Evolutionary conservation across 2,329 filamentous ascomycete species (phyloP).

Genomic region (Diaporthe citriasiana): DNA sequence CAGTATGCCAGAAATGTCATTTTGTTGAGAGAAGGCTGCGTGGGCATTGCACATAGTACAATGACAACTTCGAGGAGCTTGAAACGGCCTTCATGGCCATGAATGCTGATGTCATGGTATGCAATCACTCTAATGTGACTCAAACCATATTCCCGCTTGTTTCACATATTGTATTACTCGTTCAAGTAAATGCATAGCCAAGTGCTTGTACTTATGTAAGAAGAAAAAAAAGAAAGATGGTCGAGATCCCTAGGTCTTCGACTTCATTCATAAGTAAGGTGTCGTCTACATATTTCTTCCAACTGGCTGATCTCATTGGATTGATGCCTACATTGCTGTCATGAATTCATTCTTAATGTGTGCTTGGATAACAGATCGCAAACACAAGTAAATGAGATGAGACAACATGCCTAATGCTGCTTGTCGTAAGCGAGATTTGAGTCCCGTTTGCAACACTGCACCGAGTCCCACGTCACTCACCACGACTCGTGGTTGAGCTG

Average conservation of each 20-base stretch:
- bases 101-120: too few species aligned
- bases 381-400: neutral
- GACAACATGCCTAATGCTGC: neutral
- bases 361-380: neutral
- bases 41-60: too few species aligned
- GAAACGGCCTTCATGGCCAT: neutral
- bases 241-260: neutral
- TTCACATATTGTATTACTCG: neutral
- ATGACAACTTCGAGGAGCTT: neutral
- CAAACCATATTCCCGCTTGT: neutral
- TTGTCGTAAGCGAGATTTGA: neutral
- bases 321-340: neutral
- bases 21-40: neutral
- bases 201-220: neutral
- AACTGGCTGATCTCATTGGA: neutral
- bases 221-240: neutral
- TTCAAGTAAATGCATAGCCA: neutral
- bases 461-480: neutral
- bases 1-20: neutral
- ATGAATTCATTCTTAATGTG: neutral
- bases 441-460: neutral
- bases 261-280: neutral
- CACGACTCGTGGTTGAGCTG: constrained; percentile 1
- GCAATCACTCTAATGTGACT: too few species aligned
- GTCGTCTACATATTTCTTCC: too few species aligned